Conservation (phyloP, 2,329 filamentous ascomycete species). For the Westerdykella aurantiaca region DNA sequence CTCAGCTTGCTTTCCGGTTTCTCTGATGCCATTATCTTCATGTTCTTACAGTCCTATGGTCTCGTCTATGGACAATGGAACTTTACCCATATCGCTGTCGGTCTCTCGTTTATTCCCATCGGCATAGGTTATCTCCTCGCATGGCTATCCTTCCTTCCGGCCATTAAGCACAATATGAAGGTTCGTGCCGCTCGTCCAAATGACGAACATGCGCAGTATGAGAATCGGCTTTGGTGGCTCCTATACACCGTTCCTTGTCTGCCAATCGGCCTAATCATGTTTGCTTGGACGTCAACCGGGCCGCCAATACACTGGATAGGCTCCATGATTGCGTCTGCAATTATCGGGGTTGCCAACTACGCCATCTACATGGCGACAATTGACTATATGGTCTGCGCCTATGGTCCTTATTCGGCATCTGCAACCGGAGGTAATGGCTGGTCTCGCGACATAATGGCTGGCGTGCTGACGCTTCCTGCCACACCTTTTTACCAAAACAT, state of each 20-base stretch:
- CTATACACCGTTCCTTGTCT: conserved; percentile 57
- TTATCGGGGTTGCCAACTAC: conserved; percentile 68
- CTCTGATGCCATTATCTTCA: conserved; percentile 69
- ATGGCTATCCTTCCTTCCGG: conserved; percentile 54
- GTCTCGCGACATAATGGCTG: conserved; percentile 68
- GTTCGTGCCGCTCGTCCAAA: conserved; percentile 17
- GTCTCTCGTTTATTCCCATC: conserved; percentile 54
- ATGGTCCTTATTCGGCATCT: conserved; percentile 68
- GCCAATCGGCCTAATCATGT: conserved; percentile 65
- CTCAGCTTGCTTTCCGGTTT: conserved; percentile 68
- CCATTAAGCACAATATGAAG: conserved; percentile 38
- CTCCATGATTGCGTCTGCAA: conserved; percentile 57
- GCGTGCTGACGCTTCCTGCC: conserved; percentile 64
- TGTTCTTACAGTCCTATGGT: conserved; percentile 65
- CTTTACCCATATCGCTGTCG: conserved; percentile 53
- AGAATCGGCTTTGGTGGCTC: conserved; percentile 60
- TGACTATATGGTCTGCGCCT: conserved; percentile 72
- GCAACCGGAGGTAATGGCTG: conserved; percentile 75
- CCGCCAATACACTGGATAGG: conserved; percentile 64
- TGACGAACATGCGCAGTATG: conserved; percentile 25
- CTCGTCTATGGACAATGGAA: conserved; percentile 62
- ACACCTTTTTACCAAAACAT: conserved; percentile 52
- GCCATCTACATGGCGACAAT: conserved; percentile 73
- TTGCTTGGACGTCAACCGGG: conserved; percentile 63
- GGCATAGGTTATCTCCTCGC: conserved; percentile 60